Base-by-base conservation (phyloP, 495 filamentous ascomycete species). In the Penicillium steckii region DNA sequence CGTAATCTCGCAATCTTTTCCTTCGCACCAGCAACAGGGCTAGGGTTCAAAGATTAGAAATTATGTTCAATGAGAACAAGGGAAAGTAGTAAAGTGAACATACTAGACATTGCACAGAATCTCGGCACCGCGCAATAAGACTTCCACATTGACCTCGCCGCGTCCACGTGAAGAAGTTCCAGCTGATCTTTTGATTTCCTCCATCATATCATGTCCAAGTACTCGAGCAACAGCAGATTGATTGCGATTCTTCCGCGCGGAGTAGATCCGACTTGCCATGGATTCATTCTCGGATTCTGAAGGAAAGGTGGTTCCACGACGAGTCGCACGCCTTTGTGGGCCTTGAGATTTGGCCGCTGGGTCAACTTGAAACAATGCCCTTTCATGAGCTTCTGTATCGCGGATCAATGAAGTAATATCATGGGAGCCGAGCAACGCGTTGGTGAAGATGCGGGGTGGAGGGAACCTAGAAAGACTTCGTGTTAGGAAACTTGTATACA, bases 321-420 rank as follows among this genome's bases (percentile, higher is more conserved):
- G 68, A 33, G 73, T 76, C 26, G 75, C 65, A 50, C 73, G 66
- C 66, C 61, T 65, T 52, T 62, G 76, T 15, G 64, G 70, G 30
- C 57, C 56, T 59, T 66, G 65, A 15, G 67, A 37, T 44, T 76
- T 76, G 17, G 65, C 53, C 12, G 89, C 77, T 0, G 89, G 83
- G 5, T 91, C 89, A 8, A 95, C 84, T 29, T 92, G 91, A 74
- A 98, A 98, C 3, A 98, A 81, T 12, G 92, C 95, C 58, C 93
- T 87, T 71, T 98, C 94, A 73, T 98, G 94, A 15, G 85, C 74
- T 71, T 98, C 94, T 25, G 93, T 97, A 69, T 98, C 94, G 49
- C 94, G 88, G 59, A 98, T 97, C 12, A 98, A 68, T 9, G 90
- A 80, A 8, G 95, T 97, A 59, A 98, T 97, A 67, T 98, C 94